phyloP scores from a whole-genome alignment of 345 rosid species.

The Citropsis articulata region DNA sequence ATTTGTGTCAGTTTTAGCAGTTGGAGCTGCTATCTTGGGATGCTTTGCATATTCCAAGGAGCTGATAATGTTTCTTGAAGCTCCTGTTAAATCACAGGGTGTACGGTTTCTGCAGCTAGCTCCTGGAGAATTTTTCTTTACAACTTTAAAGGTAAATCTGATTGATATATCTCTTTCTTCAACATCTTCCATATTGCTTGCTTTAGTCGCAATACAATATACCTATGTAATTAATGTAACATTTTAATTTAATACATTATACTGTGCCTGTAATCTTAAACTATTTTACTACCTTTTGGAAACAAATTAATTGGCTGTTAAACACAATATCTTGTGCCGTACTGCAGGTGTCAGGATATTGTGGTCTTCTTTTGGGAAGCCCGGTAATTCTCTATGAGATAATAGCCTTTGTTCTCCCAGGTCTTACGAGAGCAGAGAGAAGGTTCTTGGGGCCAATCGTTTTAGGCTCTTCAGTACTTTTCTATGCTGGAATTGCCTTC shows the following conservation, averaged over 20 bases:
- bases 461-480: slow-evolving; percentile 84
- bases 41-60: slow-evolving; percentile 96
- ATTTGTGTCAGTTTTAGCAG: slow-evolving; percentile 85
- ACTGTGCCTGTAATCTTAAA: neutral
- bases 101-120: slow-evolving; percentile 92
- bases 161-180: neutral
- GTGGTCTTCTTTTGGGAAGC: slow-evolving; percentile 93
- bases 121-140: slow-evolving; percentile 98
- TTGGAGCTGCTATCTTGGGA: slow-evolving; percentile 88
- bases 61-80: slow-evolving; percentile 83
- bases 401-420: slow-evolving; percentile 95
- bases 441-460: slow-evolving; percentile 92
- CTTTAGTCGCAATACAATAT: neutral
- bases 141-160: slow-evolving; percentile 78
- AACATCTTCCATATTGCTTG: neutral
- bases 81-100: slow-evolving; percentile 91
- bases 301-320: neutral
- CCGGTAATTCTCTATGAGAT: slow-evolving; percentile 90
- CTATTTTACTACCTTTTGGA: neutral
- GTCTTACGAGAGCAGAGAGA: slow-evolving; percentile 87
- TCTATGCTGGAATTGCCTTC: slow-evolving; percentile 80
- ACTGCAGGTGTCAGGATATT: slow-evolving; percentile 90
- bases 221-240: neutral
- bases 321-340: neutral
- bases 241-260: neutral